Percentiles rank a stretch among this genome's conserved stretches.
Conservation (phyloP, 495 filamentous ascomycete genomes). For the Penicillium simplicissimum region DNA sequence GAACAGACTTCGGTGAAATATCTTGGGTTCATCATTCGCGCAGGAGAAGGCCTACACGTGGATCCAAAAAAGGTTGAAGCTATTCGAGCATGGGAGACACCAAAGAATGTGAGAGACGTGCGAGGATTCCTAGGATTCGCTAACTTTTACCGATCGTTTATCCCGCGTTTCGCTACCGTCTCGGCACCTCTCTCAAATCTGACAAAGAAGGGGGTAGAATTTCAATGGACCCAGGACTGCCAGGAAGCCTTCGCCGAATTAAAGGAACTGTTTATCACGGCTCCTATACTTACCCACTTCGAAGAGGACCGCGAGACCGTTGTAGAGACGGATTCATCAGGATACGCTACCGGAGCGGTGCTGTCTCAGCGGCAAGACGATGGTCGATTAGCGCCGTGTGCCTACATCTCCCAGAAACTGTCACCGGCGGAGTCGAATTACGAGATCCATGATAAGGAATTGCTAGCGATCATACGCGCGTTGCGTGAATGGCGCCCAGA, state of each 20-base stretch:
- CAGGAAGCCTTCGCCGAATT: too few relatives aligned
- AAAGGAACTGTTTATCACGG: too few relatives aligned
- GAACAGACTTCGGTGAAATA: background rate
- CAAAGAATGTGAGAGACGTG: background rate
- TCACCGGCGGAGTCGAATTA: slow-evolving; percentile 33
- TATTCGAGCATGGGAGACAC: background rate
- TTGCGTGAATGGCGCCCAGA: slow-evolving; percentile 29
- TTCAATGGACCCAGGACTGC: too few relatives aligned
- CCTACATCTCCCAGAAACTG: slow-evolving; percentile 29
- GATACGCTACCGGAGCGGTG: background rate
- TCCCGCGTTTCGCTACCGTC: background rate
- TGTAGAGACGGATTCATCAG: too few relatives aligned
- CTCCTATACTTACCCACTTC: too few relatives aligned
- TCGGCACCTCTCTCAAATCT: too few relatives aligned
- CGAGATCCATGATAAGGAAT: slow-evolving; percentile 32
- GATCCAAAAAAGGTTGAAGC: background rate
- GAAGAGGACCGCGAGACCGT: too few relatives aligned
- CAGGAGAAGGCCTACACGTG: background rate
- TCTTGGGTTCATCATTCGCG: background rate
- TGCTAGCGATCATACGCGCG: slow-evolving; percentile 27
- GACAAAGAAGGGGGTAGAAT: too few relatives aligned
- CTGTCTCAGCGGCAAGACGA: slow-evolving; percentile 6
- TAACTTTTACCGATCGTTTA: slow-evolving; percentile 3
- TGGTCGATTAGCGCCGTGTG: slow-evolving; percentile 10
- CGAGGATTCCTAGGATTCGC: background rate